Evolutionary conservation across 2,329 filamentous ascomycete species (phyloP), one percentile per base, ranked within the genome.

Genomic region (Rhinocladiella similis): DNA sequence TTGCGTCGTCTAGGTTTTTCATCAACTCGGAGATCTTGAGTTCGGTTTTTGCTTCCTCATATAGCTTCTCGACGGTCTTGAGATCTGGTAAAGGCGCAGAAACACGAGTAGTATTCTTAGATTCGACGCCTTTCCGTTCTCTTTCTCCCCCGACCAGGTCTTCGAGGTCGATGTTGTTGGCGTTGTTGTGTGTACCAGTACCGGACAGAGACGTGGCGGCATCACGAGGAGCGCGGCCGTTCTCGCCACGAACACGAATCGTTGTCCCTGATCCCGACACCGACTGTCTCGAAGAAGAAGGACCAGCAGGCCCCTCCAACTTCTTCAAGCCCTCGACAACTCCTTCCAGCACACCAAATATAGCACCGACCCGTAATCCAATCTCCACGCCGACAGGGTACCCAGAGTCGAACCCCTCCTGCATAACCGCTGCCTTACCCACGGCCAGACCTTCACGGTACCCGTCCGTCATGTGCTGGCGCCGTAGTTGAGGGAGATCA

Each of bases 331-430:
- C 53, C 12, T 75, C 74, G 1, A 77, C 72, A 18, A 96, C 73
- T 0, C 88, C 91, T 67, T 96, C 90, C 5, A 97, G 68, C 3
- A 90, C 75, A 0, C 94, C 94, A 3, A 96, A 71, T 12, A 95
- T 75, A 63, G 84, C 85, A 0, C 94, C 94, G 0, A 86, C 87
- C 25, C 81, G 80, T 62, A 89, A 71, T 0, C 93, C 94, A 27
- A 97, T 76, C 50, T 87, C 85, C 1, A 91, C 92, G 12, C 94
- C 94, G 0, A 97, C 79, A 13, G 85, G 80, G 70, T 91, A 97
- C 0, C 93, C 93, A 62, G 93, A 90, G 70, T 99, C 94, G 68
- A 99, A 97, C 0, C 93, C 93, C 13, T 80, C 80, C 73, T 99
- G 94, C 22, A 97, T 84, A 66, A 85, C 88, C 47, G 80, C 75